Evolutionary conservation across 1,139 yeast species (phyloP), one percentile per base, ranked within the genome.

Genomic region (Yamadazyma aaseri): DNA sequence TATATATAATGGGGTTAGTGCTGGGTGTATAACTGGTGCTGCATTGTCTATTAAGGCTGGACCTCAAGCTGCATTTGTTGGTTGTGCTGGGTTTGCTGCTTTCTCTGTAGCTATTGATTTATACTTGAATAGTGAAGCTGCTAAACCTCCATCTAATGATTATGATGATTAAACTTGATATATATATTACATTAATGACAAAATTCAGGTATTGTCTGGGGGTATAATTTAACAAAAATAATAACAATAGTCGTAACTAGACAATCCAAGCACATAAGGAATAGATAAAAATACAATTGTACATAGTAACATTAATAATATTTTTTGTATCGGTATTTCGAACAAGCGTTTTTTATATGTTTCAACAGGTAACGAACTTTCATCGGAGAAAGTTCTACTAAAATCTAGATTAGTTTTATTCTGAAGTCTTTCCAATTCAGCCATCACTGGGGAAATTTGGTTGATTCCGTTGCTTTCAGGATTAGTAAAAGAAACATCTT

Each of bases 51-150:
- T 86, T 45, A 86, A 85, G 55, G 80, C 92, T 26, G 98, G 98
- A 1, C 98, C 98, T 2, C 90, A 83, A 52, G 95, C 96, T 20
- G 95, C 96, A 0, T 50, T 79, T 21, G 60, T 90, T 39, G 98
- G 98, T 2, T 92, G 97, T 69, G 97, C 95, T 20, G 98, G 97
- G 10, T 92, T 92, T 67, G 97, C 98, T 11, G 96, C 95, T 3
- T 92, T 92, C 58, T 84, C 95, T 38, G 81, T 95, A 7, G 97
- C 97, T 6, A 84, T 92, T 44, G 97, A 92, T 57, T 63, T 86
- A 50, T 92, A 92, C 54, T 73, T 92, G 81, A 76, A 90, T 51
- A 79, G 87, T 49, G 98, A 92, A 49, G 76, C 85, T 50, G 82
- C 84, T 6, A 78, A 78, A 36, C 97, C 97, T 25, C 97, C 97